Evolutionary conservation across 2,329 filamentous ascomycete species (phyloP).

Genomic region (Microdochium trichocladiopsis): DNA sequence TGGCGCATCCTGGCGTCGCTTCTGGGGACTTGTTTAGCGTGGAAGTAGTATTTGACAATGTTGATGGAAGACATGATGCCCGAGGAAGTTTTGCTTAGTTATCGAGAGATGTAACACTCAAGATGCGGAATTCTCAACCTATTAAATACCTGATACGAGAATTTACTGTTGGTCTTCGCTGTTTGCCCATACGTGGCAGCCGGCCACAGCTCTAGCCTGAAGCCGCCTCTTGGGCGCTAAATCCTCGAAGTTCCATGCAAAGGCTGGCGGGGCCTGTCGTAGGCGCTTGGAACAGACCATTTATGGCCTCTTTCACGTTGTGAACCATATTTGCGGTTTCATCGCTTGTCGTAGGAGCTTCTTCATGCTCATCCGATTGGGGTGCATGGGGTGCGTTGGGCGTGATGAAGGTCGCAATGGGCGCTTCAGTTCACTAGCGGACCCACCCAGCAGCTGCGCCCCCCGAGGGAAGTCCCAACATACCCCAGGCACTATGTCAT

Average conservation of each 20-base stretch:
- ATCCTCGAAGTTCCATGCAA: neutral
- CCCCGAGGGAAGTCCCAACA: neutral
- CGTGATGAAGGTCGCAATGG: neutral
- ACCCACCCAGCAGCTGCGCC: neutral
- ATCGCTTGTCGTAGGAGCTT: neutral
- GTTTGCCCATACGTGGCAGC: neutral
- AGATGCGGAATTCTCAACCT: neutral
- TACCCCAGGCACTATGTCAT: neutral
- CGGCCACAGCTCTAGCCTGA: neutral
- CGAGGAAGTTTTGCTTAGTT: neutral
- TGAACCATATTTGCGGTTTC: neutral
- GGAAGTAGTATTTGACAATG: slow-evolving; percentile 1
- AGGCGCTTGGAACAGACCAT: neutral
- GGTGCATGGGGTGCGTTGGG: neutral
- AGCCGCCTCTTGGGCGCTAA: neutral
- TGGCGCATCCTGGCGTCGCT: neutral
- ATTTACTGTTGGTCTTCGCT: neutral
- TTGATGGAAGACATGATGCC: neutral
- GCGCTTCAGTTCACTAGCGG: neutral
- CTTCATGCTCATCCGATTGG: neutral
- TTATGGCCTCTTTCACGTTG: neutral
- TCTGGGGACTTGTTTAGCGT: neutral
- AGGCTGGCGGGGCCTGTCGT: neutral
- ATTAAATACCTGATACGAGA: neutral
- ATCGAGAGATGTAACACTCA: neutral